Evolutionary conservation across 2,329 filamentous ascomycete species (phyloP).

Genomic region (Trichophaea hybrida): DNA sequence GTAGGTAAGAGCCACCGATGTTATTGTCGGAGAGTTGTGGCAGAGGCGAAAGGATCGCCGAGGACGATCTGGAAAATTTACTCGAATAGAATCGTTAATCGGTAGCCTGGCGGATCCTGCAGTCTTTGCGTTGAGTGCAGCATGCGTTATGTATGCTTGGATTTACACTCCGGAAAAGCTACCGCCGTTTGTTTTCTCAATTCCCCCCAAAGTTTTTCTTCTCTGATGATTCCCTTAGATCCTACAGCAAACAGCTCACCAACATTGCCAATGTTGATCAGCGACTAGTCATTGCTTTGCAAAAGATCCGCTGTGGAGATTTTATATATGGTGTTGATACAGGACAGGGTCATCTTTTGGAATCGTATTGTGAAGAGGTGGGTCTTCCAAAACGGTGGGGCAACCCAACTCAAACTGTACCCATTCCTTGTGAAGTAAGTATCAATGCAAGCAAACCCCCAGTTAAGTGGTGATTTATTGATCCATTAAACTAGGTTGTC

Average conservation of each 20-base stretch:
- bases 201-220: background rate
- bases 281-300: constrained; percentile 60
- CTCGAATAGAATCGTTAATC: constrained; percentile 27
- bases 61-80: constrained; percentile 37
- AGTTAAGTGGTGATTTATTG: too few relatives aligned
- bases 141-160: constrained; percentile 79
- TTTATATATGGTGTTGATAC: constrained; percentile 62
- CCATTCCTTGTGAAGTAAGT: constrained; percentile 55
- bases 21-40: constrained; percentile 54
- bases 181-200: constrained; percentile 33
- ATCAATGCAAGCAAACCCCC: background rate
- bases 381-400: constrained; percentile 55
- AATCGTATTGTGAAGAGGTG: constrained; percentile 59
- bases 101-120: constrained; percentile 44
- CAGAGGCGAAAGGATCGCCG: constrained; percentile 36
- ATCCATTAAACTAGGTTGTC: constrained; percentile 39
- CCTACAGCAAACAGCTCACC: constrained; percentile 71
- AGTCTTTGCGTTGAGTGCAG: constrained; percentile 57
- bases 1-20: constrained; percentile 48
- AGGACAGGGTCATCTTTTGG: constrained; percentile 51
- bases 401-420: constrained; percentile 52
- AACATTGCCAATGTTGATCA: constrained; percentile 60
- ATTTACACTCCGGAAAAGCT: constrained; percentile 60
- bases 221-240: constrained; percentile 29
- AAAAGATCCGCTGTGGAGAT: constrained; percentile 46